Percentiles rank a stretch among this genome's conserved stretches.
Conservation (phyloP, 106 monocot species). For the Platanthera zijinensis region DNA sequence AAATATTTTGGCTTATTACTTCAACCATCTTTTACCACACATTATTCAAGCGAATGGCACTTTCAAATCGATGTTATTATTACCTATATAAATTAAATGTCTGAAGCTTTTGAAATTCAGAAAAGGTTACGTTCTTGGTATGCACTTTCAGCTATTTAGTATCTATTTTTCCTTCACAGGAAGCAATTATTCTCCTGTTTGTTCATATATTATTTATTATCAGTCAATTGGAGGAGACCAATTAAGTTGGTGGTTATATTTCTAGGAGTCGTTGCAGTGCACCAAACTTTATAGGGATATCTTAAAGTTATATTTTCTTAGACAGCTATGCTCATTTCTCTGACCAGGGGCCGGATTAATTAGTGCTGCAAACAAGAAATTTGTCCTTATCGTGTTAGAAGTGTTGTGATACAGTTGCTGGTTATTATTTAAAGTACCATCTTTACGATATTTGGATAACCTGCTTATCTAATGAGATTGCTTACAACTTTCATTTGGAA, state of each 20-base stretch:
- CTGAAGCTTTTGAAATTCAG: background rate
- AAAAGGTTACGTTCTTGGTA: background rate
- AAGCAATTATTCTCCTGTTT: background rate
- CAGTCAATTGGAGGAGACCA: background rate
- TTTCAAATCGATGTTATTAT: background rate
- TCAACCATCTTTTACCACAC: background rate
- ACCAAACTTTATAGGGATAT: background rate
- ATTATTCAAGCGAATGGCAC: background rate
- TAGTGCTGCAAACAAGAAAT: background rate
- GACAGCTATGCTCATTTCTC: background rate
- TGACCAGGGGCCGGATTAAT: background rate
- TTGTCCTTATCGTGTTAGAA: background rate
- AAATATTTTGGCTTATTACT: background rate
- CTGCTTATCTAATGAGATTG: background rate
- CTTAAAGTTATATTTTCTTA: background rate
- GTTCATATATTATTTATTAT: background rate
- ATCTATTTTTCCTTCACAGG: background rate
- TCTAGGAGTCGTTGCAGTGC: background rate
- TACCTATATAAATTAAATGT: background rate
- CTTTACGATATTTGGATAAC: slow-evolving; percentile 3
- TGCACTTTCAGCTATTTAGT: background rate
- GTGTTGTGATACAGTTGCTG: background rate
- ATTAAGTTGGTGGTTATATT: background rate
- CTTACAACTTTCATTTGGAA: slow-evolving; percentile 36
- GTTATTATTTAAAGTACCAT: background rate